Percentiles rank a stretch among this genome's conserved stretches.
Evolutionary conservation across 179 eudicot species (phyloP).

Genomic region (Gypsophila paniculata): DNA sequence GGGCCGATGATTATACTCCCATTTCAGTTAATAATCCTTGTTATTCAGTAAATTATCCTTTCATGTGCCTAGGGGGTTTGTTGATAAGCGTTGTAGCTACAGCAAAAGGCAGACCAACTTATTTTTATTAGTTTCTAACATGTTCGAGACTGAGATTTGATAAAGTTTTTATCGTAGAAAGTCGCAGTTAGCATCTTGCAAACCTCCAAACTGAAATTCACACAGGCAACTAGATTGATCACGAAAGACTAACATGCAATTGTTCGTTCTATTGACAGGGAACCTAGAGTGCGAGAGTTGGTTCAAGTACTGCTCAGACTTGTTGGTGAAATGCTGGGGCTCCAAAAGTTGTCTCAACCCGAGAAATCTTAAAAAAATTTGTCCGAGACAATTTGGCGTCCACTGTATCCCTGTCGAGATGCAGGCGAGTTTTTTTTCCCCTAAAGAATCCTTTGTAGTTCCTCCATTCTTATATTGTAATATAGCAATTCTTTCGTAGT

Average conservation of each 20-base stretch:
- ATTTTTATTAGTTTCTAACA: too few species aligned
- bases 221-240: neutral
- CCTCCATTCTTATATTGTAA: constrained; percentile 27
- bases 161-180: too few species aligned
- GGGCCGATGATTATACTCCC: too few species aligned
- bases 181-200: too few species aligned
- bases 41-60: neutral
- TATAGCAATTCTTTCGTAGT: constrained; percentile 27
- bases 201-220: too few species aligned
- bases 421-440: constrained; percentile 24
- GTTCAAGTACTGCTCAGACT: constrained; percentile 71
- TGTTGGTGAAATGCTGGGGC: constrained; percentile 54
- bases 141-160: too few species aligned
- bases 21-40: too few species aligned
- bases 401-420: neutral
- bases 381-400: constrained; percentile 5
- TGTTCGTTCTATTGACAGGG: constrained; percentile 49
- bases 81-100: too few species aligned
- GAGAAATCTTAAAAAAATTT: constrained; percentile 22
- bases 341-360: constrained; percentile 39
- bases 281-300: constrained; percentile 70
- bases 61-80: too few species aligned
- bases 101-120: too few species aligned
- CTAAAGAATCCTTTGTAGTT: neutral
- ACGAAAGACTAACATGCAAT: constrained; percentile 11